phyloP scores from a whole-genome alignment of 2,329 filamentous ascomycete species.

The Beauveria brongniartii region DNA sequence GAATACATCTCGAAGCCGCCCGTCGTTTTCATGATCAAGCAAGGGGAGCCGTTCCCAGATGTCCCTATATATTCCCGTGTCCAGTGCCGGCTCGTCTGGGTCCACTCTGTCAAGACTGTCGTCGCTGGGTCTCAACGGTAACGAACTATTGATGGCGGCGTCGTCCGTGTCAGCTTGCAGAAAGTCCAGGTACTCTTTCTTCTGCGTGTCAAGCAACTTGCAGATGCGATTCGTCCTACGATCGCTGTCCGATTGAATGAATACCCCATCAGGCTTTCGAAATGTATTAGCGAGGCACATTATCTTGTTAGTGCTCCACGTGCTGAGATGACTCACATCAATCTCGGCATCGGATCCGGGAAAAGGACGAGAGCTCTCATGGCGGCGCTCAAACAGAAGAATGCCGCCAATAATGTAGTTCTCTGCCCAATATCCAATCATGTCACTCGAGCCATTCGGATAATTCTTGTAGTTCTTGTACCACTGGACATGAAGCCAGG shows the following conservation, averaged over 20 bases:
- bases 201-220: constrained; percentile 14
- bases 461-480: constrained; percentile 15
- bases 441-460: constrained; percentile 14
- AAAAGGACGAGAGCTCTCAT: not conserved
- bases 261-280: constrained; percentile 2
- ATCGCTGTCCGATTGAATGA: constrained; percentile 12
- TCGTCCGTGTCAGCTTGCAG: not conserved
- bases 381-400: constrained; percentile 4
- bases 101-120: constrained; percentile 19
- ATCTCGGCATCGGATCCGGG: not conserved
- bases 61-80: constrained; percentile 21
- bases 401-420: constrained; percentile 11
- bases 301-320: too few relatives aligned
- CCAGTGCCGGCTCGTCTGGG: constrained; percentile 18
- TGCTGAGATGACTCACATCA: not conserved
- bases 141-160: not conserved
- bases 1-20: not conserved
- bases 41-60: constrained; percentile 22
- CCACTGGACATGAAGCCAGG: constrained; percentile 19
- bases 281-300: too few relatives aligned
- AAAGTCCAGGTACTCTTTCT: constrained; percentile 14
- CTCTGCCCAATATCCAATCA: constrained; percentile 17
- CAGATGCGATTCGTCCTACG: constrained; percentile 16
- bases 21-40: not conserved
- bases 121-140: constrained; percentile 14